These are phyloP conservation scores for Lactarius sanguifluus DNA, from an alignment of 768 basidiomycete species.

Conservation along the genomic window DNA sequence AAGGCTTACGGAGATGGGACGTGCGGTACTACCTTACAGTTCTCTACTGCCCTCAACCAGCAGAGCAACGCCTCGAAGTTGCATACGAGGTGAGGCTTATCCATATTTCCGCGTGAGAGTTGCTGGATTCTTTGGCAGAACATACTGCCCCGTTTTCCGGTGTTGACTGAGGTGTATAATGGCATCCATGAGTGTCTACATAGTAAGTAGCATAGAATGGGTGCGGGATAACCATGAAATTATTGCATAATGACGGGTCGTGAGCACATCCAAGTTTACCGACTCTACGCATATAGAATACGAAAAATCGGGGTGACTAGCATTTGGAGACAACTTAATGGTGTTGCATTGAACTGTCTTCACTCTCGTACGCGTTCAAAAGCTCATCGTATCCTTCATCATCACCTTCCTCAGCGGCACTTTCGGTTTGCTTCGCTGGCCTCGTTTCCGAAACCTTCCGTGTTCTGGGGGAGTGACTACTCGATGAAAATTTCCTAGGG, in stretches of 20 bases:
- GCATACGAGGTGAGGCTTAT: slow-evolving; percentile 46
- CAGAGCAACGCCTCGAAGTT: slow-evolving; percentile 45
- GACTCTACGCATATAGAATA: slow-evolving; percentile 9
- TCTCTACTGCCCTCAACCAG: slow-evolving; percentile 38
- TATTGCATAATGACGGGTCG: neutral
- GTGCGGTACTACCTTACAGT: slow-evolving; percentile 66
- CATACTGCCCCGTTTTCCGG: slow-evolving; percentile 58
- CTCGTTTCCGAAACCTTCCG: slow-evolving; percentile 30
- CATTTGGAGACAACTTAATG: slow-evolving; percentile 3
- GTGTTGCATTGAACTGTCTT: slow-evolving; percentile 46
- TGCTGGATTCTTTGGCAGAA: slow-evolving; percentile 45
- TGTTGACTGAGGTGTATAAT: slow-evolving; percentile 59
- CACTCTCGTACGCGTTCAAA: slow-evolving; percentile 80
- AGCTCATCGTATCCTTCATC: slow-evolving; percentile 75
- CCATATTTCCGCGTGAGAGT: slow-evolving; percentile 6
- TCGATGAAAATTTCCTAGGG: slow-evolving; percentile 36
- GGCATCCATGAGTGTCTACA: slow-evolving; percentile 51
- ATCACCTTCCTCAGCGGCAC: slow-evolving; percentile 73
- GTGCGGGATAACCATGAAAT: slow-evolving; percentile 17
- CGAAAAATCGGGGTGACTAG: neutral
- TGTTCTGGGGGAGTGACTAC: slow-evolving; percentile 34
- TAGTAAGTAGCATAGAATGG: slow-evolving; percentile 4
- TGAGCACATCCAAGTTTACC: neutral
- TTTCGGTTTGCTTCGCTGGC: slow-evolving; percentile 55
- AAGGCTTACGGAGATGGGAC: slow-evolving; percentile 71